A percentile compares a stretch with the other conserved stretches of the same genome.
Evolutionary conservation across 257 asterid species (phyloP).

Genomic region (Cynanchum wilfordii): DNA sequence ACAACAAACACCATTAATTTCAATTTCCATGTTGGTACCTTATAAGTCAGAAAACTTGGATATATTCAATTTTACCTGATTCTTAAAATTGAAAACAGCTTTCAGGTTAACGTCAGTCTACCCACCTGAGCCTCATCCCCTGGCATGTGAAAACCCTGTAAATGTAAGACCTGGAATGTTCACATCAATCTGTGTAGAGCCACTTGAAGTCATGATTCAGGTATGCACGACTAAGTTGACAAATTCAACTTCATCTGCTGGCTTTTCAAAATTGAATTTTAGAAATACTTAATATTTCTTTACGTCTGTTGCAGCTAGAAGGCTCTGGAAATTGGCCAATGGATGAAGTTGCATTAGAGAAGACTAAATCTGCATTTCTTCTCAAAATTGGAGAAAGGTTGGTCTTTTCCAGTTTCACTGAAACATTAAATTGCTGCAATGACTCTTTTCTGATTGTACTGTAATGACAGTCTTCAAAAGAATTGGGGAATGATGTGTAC

Average conservation of each 20-base stretch:
- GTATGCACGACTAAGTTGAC: slow-evolving; percentile 32
- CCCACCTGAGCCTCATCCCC: slow-evolving; percentile 86
- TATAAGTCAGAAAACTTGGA: not conserved
- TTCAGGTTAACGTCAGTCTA: slow-evolving; percentile 87
- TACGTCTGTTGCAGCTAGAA: slow-evolving; percentile 60
- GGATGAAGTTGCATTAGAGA: slow-evolving; percentile 92
- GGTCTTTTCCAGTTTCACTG: slow-evolving; percentile 21
- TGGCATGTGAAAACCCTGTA: slow-evolving; percentile 57
- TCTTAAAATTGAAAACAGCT: slow-evolving; percentile 52
- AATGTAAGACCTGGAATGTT: slow-evolving; percentile 45
- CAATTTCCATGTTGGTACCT: not conserved
- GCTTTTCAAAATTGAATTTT: not conserved
- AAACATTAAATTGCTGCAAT: slow-evolving; percentile 4
- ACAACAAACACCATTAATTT: not conserved
- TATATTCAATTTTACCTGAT: slow-evolving; percentile 8
- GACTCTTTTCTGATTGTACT: slow-evolving; percentile 22
- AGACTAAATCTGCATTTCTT: slow-evolving; percentile 91
- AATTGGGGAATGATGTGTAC: slow-evolving; percentile 58
- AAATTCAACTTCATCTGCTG: not conserved
- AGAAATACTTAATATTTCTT: not conserved
- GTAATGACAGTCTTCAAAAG: slow-evolving; percentile 63
- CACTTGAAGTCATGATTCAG: slow-evolving; percentile 94
- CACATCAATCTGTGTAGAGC: slow-evolving; percentile 60
- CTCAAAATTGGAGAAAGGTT: slow-evolving; percentile 92
- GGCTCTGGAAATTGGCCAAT: slow-evolving; percentile 99